Evolutionary conservation across 768 basidiomycete species (phyloP), one percentile per base, ranked within the genome.

Genomic region (Tremella mesenterica): DNA sequence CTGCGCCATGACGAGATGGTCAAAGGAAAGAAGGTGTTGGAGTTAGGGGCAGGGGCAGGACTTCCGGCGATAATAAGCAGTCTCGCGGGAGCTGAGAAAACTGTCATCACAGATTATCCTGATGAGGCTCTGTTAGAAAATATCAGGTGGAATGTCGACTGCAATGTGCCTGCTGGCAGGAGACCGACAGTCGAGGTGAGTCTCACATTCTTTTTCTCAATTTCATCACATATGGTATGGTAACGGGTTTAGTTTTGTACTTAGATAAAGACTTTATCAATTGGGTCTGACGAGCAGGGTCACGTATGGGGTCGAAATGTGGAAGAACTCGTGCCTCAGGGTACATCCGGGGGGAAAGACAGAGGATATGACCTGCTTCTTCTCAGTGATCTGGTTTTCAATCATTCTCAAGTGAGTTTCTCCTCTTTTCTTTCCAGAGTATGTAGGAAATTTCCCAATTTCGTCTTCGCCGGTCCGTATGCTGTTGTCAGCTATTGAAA

Each of bases 31-130:
- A 71, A 63, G 23, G 82, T 96, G 0, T 76, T 96, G 1, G 95
- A 99, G 70, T 80, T 97, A 0, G 95, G 95, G 0, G 95, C 95
- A 0, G 95, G 91, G 0, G 92, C 88, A 1, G 93, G 84, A 2
- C 76, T 97, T 5, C 95, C 95, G 0, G 82, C 86, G 3, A 77
- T 99, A 6, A 80, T 92, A 1, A 76, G 84, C 0, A 81, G 79
- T 0, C 79, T 83, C 34, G 83, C 82, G 53, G 85, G 84, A 0
- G 89, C 90, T 0, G 64, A 70, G 34, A 80, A 80, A 66, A 90
- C 87, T 18, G 80, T 95, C 2, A 73, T 91, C 44, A 95, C 95
- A 0, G 95, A 99, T 72, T 97, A 96, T 69, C 93, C 93, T 0
- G 93, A 96, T 57, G 63, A 76, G 1, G 69, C 77, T 10, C 79